These are phyloP conservation scores for Ganoderma sinense DNA, from an alignment of 1,284 basidiomycete species.

Conservation along the genomic window DNA sequence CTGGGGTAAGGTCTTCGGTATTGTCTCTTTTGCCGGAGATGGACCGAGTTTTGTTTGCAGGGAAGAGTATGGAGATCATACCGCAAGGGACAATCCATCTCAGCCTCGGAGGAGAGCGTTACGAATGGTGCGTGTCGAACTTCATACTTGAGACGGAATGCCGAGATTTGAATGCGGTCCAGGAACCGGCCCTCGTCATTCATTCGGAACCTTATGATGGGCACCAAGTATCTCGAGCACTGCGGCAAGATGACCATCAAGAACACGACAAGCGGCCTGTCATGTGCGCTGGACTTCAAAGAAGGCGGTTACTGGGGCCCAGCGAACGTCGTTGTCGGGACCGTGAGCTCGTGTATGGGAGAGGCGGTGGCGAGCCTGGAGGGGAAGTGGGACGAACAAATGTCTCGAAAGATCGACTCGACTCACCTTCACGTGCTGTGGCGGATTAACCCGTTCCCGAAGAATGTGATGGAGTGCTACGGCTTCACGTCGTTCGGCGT, in stretches of 20 bases:
- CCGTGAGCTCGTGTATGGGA: conserved; percentile 63
- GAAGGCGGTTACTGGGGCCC: conserved; percentile 84
- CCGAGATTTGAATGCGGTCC: background rate
- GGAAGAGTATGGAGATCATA: conserved; percentile 86
- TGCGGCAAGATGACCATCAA: conserved; percentile 78
- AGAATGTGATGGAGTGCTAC: conserved; percentile 77
- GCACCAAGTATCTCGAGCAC: conserved; percentile 90
- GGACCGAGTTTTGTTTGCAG: conserved; percentile 47
- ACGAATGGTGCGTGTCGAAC: conserved; percentile 64
- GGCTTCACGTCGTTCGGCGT: conserved; percentile 85
- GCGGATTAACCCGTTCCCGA: conserved; percentile 78
- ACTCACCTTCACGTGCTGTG: conserved; percentile 80
- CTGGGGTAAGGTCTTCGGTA: conserved; percentile 67
- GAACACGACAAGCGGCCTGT: conserved; percentile 60
- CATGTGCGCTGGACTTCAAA: conserved; percentile 83
- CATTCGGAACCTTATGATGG: conserved; percentile 89
- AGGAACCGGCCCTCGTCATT: conserved; percentile 90
- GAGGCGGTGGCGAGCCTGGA: conserved; percentile 66
- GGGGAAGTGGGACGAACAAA: conserved; percentile 86
- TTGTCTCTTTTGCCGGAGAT: conserved; percentile 31
- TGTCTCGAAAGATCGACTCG: conserved; percentile 70
- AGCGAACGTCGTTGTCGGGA: conserved; percentile 77
- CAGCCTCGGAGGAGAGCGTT: conserved; percentile 69
- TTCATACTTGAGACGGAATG: background rate
- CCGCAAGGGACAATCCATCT: conserved; percentile 76